These are phyloP conservation scores for Curvularia spicifera DNA, from an alignment of 2,329 filamentous ascomycete genomes.

Conservation along the genomic window DNA sequence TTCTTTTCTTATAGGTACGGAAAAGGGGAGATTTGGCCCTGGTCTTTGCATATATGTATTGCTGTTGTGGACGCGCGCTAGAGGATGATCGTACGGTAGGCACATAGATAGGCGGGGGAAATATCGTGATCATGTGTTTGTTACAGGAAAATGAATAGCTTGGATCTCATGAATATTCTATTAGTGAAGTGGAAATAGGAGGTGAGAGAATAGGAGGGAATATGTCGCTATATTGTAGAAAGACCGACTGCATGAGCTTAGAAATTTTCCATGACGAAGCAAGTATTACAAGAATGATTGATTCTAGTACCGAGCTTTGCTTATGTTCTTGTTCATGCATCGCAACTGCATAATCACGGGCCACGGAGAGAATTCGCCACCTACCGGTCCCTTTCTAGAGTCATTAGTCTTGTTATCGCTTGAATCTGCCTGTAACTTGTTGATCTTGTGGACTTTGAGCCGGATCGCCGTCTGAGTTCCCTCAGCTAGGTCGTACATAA, in stretches of 20 bases:
- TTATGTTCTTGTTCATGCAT: not conserved
- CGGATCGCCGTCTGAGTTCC: not conserved
- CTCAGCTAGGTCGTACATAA: slow-evolving; percentile 13
- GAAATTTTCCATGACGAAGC: not conserved
- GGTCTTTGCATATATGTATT: not conserved
- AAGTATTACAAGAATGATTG: not conserved
- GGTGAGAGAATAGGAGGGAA: not conserved
- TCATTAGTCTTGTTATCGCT: not conserved
- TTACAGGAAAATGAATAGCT: not conserved
- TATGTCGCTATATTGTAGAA: not conserved
- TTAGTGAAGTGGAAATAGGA: not conserved
- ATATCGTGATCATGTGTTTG: not conserved
- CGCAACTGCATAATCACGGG: not conserved
- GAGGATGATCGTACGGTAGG: not conserved
- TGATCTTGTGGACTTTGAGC: not conserved
- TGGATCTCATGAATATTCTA: not conserved
- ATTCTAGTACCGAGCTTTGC: not conserved
- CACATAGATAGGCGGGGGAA: not conserved
- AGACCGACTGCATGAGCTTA: not conserved
- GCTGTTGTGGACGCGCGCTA: not conserved
- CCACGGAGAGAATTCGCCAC: not conserved
- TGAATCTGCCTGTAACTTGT: not conserved
- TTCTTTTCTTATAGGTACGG: not conserved
- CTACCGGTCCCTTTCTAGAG: not conserved
- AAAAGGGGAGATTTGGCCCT: not conserved